phyloP scores from a whole-genome alignment of 306 rosid genomes.

The Cicer judaicum region DNA sequence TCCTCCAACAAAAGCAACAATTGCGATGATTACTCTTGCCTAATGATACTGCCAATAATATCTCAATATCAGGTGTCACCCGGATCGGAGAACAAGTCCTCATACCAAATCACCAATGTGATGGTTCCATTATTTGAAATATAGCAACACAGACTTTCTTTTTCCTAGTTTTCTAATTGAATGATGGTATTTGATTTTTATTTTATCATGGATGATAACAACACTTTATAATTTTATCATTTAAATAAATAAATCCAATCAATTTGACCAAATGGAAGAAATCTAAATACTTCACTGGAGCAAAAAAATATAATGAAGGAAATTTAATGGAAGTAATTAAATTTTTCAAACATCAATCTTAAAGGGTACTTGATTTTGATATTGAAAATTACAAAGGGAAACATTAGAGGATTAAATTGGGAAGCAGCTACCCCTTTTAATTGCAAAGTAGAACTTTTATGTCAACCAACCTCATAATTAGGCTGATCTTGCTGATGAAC shows the following conservation, averaged over 20 bases:
- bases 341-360: slow-evolving; percentile 3
- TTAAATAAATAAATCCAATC: neutral
- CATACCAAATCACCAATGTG: neutral
- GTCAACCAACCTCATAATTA: slow-evolving; percentile 81
- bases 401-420: neutral
- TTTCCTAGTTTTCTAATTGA: neutral
- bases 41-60: neutral
- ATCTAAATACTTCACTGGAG: neutral
- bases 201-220: slow-evolving; percentile 2
- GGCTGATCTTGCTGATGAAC: slow-evolving; percentile 93
- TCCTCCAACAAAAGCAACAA: neutral
- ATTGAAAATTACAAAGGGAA: neutral
- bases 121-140: slow-evolving; percentile 13
- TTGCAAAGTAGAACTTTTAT: neutral
- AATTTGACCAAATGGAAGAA: neutral
- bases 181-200: neutral
- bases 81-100: neutral
- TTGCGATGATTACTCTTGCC: neutral
- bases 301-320: neutral
- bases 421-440: neutral
- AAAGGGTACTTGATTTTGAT: neutral
- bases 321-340: neutral
- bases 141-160: neutral
- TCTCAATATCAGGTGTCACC: neutral
- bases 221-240: neutral